Evolutionary conservation across 345 rosid genomes (phyloP), one percentile per base, ranked within the genome.

Genomic region (Rhodamnia rubescens): DNA sequence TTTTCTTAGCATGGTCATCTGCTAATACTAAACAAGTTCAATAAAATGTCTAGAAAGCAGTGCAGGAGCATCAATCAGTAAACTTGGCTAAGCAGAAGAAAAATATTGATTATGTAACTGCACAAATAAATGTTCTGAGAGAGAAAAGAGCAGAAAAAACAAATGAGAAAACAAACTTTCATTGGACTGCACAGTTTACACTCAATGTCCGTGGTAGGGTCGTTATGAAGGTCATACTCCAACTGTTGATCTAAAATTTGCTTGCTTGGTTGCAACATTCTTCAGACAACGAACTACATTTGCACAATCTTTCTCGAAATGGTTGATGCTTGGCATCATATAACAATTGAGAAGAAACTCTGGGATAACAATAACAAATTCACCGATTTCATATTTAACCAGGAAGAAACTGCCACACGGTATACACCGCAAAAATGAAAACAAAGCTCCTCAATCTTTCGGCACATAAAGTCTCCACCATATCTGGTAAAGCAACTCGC

Each of bases 41-140:
- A 55, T 55, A 8, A 55, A 55, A 21, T 21, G 55, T 53, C 21
- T 16, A 15, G 5, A 16, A 32, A 11, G 69, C 32, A n/a, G 32
- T 0, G 42, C 11, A 0, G 42, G 0, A 61, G 75, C 42, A 61
- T 61, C 75, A 15, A 29, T 36, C 75, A 61, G 75, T 0, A 27
- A 61, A 61, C 21, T 0, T 61, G 58, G 58, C 26, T 21, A 9
- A 55, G 4, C 58, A 55, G 58, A 55, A 8, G 11, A 8, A 21
- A 53, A 21, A 55, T 8, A 55, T 24, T 21, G 58, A 55, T 21
- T 11, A 55, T 55, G 24, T 3, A 55, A 55, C 58, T 55, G 58
- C 26, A 9, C 26, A 55, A 21, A 55, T 8, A 55, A 55, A 55
- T 20, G 42, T 29, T 29, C 0, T 15, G 42, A 15, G 75, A 61